Percentiles rank a stretch among this genome's conserved stretches.
Conservation (phyloP, 768 basidiomycete species). For the Cyclocybe aegerita region DNA sequence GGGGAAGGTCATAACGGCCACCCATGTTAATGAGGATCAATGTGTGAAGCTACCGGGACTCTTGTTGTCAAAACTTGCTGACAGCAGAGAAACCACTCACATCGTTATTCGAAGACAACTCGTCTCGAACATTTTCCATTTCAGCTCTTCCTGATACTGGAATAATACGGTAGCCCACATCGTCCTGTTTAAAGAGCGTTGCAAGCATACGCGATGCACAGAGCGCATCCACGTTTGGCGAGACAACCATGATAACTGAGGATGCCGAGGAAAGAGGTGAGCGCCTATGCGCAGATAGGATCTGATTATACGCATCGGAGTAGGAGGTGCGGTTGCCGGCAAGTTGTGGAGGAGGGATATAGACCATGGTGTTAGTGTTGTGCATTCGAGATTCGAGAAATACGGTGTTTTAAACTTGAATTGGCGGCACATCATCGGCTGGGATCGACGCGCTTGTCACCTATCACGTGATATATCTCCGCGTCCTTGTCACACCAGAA, state of each 20-base stretch:
- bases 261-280: slow-evolving; percentile 78
- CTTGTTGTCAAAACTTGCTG: not conserved
- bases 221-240: slow-evolving; percentile 89
- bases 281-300: slow-evolving; percentile 69
- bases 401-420: no score
- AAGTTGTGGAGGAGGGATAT: slow-evolving; percentile 69
- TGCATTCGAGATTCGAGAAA: not conserved
- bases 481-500: not conserved
- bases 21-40: slow-evolving; percentile 94
- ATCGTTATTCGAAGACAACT: slow-evolving; percentile 66
- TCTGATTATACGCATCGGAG: slow-evolving; percentile 67
- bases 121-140: slow-evolving; percentile 62
- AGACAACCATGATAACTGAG: slow-evolving; percentile 82
- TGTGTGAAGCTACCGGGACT: slow-evolving; percentile 66
- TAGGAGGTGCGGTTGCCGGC: slow-evolving; percentile 65
- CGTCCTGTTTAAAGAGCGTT: slow-evolving; percentile 89
- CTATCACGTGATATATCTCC: slow-evolving; percentile 8
- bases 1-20: slow-evolving; percentile 79
- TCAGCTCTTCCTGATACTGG: slow-evolving; percentile 87
- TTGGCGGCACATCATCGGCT: no score
- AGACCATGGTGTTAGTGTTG: slow-evolving; percentile 38
- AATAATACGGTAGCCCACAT: slow-evolving; percentile 85
- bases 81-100: slow-evolving; percentile 32
- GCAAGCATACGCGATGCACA: slow-evolving; percentile 91
- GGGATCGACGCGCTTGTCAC: slow-evolving; percentile 13